phyloP scores from a whole-genome alignment of 257 asterid species.

The Anisodus acutangulus region DNA sequence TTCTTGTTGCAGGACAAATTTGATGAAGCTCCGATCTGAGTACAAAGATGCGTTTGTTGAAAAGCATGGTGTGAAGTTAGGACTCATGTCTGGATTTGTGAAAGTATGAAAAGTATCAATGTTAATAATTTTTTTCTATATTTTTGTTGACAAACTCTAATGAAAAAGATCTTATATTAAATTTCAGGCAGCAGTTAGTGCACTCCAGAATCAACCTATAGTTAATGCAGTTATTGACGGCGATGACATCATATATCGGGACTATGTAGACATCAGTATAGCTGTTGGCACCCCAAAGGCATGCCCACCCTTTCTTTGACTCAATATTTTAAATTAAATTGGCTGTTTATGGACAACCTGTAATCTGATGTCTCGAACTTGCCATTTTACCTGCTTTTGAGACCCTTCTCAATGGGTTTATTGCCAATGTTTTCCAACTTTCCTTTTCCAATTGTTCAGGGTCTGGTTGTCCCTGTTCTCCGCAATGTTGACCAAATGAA shows the following conservation, averaged over 20 bases:
- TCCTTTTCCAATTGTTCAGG: slow-evolving; percentile 53
- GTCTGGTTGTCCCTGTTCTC: slow-evolving; percentile 96
- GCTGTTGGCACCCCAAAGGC: slow-evolving; percentile 99
- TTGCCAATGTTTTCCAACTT: neutral
- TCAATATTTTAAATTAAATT: neutral
- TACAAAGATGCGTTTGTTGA: slow-evolving; percentile 93
- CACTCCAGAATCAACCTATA: slow-evolving; percentile 91
- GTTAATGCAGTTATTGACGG: slow-evolving; percentile 98
- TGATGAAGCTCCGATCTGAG: slow-evolving; percentile 97
- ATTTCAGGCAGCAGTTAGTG: slow-evolving; percentile 94
- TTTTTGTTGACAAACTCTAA: neutral
- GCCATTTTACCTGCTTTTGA: slow-evolving; percentile 23
- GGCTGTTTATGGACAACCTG: neutral
- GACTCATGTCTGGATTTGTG: slow-evolving; percentile 95
- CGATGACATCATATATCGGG: slow-evolving; percentile 94
- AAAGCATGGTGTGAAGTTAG: slow-evolving; percentile 98
- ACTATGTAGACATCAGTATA: slow-evolving; percentile 89
- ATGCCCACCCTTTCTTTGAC: slow-evolving; percentile 33
- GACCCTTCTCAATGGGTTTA: neutral
- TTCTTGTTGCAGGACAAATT: slow-evolving; percentile 75
- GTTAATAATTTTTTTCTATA: neutral
- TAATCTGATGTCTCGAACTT: neutral
- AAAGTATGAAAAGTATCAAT: slow-evolving; percentile 54
- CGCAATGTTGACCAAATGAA: slow-evolving; percentile 82
- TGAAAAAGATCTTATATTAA: slow-evolving; percentile 4